These are phyloP conservation scores for Musa beccarii DNA, from an alignment of 176 grass and related monocot genomes.

Conservation along the genomic window DNA sequence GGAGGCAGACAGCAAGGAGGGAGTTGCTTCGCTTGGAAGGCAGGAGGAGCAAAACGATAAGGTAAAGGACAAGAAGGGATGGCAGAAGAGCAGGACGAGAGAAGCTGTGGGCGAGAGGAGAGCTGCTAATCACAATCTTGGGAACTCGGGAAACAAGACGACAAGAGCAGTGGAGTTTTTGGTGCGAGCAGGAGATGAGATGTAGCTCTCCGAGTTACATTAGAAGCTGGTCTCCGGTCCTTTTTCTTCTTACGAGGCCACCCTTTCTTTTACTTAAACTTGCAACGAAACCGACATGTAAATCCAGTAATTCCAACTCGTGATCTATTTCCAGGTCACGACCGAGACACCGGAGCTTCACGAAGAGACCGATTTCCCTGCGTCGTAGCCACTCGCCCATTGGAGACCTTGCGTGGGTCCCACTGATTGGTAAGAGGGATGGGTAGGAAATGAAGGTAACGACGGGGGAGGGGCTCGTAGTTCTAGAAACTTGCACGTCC, in stretches of 20 bases:
- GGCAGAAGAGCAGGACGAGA: background rate
- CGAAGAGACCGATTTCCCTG: no score
- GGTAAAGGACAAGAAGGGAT: background rate
- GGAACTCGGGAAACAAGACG: background rate
- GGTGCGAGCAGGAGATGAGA: background rate
- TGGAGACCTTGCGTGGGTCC: no score
- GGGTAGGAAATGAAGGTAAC: no score
- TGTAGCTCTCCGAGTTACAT: background rate
- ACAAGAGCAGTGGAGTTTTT: constrained; percentile 6
- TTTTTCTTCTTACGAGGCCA: no score
- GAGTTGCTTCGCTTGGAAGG: constrained; percentile 6
- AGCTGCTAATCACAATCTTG: background rate
- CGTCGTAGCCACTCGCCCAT: no score
- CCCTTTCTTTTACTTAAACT: background rate
- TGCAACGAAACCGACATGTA: no score
- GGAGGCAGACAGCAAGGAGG: background rate
- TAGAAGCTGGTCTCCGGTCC: background rate
- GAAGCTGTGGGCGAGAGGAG: background rate
- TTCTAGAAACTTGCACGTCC: no score
- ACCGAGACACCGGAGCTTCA: no score
- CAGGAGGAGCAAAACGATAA: background rate
- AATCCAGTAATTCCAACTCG: no score
- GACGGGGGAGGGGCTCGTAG: no score
- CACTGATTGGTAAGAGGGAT: no score
- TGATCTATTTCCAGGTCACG: no score